phyloP scores from a whole-genome alignment of 2,329 filamentous ascomycete species.

The Cladosporium halotolerans region DNA sequence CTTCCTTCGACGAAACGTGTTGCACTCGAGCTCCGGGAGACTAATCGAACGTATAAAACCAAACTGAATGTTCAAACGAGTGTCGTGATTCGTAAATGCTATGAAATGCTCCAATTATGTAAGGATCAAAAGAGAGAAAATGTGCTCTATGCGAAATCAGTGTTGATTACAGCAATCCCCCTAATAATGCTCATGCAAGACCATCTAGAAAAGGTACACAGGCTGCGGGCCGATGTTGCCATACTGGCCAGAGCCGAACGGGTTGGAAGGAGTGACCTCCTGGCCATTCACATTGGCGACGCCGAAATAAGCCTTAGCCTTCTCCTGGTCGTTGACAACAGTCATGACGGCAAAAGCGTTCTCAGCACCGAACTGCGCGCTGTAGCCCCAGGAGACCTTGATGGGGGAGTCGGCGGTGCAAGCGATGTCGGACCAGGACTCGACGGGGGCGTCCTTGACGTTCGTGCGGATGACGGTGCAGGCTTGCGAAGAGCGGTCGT shows the following conservation, averaged over 20 bases:
- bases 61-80: too few relatives aligned
- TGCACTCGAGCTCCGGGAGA: too few relatives aligned
- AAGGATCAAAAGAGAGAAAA: too few relatives aligned
- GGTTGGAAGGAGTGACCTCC: slow-evolving; percentile 3
- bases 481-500: slow-evolving; percentile 7
- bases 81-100: too few relatives aligned
- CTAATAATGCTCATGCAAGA: too few relatives aligned
- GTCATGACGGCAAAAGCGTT: slow-evolving; percentile 14
- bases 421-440: slow-evolving; percentile 8
- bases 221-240: slow-evolving; percentile 13
- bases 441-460: slow-evolving; percentile 8
- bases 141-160: too few relatives aligned
- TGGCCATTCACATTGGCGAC: slow-evolving; percentile 11
- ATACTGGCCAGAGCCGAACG: slow-evolving; percentile 11
- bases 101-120: too few relatives aligned
- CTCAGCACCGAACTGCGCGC: slow-evolving; percentile 9
- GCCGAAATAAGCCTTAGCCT: slow-evolving; percentile 13
- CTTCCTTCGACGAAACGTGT: too few relatives aligned
- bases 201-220: slow-evolving; percentile 12
- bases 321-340: slow-evolving; percentile 10
- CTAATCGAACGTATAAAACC: too few relatives aligned
- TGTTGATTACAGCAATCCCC: too few relatives aligned
- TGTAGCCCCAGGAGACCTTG: slow-evolving; percentile 13
- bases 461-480: slow-evolving; percentile 12
- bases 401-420: slow-evolving; percentile 6